A percentile compares a stretch with the other conserved stretches of the same genome.
These are phyloP conservation scores for Phytophthora foliorum DNA, from an alignment of 352 stramenopile genomes.

Conservation along the genomic window DNA sequence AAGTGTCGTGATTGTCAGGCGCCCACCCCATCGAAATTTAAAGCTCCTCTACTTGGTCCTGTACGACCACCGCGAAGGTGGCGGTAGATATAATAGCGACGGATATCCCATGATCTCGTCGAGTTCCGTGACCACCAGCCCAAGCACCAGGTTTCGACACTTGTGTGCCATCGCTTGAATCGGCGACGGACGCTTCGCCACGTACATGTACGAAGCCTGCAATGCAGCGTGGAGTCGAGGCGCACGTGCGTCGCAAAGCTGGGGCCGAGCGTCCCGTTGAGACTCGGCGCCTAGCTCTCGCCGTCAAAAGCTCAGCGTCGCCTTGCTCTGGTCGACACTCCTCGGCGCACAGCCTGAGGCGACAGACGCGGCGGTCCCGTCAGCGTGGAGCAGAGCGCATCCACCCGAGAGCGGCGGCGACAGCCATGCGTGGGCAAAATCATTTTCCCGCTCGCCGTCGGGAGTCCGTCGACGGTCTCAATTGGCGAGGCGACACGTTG, in stretches of 20 bases:
- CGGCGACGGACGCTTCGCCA: conserved; percentile 6
- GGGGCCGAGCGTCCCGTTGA: conserved; percentile 36
- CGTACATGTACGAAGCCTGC: conserved; percentile 28
- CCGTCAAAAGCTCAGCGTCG: background rate
- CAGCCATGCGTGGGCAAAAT: conserved; percentile 18
- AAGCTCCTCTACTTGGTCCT: background rate
- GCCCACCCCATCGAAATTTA: conserved; percentile 5
- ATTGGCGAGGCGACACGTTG: background rate
- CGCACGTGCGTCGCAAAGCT: conserved; percentile 45
- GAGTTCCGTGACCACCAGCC: conserved; percentile 1
- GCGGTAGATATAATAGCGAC: background rate
- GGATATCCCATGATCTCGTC: background rate
- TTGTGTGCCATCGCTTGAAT: conserved; percentile 16
- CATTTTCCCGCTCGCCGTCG: conserved; percentile 34
- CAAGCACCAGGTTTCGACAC: no score
- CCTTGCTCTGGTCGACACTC: conserved; percentile 8
- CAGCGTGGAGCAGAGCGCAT: conserved; percentile 27
- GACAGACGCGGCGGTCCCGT: conserved; percentile 32
- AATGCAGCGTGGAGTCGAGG: conserved; percentile 28
- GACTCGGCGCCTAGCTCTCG: conserved; percentile 14
- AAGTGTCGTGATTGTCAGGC: conserved; percentile 7
- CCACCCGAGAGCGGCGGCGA: conserved; percentile 15
- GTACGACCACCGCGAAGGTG: no score
- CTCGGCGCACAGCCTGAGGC: conserved; percentile 23
- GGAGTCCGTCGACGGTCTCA: conserved; percentile 7